phyloP scores from a whole-genome alignment of 768 basidiomycete species.

The Sutorius australiensis region DNA sequence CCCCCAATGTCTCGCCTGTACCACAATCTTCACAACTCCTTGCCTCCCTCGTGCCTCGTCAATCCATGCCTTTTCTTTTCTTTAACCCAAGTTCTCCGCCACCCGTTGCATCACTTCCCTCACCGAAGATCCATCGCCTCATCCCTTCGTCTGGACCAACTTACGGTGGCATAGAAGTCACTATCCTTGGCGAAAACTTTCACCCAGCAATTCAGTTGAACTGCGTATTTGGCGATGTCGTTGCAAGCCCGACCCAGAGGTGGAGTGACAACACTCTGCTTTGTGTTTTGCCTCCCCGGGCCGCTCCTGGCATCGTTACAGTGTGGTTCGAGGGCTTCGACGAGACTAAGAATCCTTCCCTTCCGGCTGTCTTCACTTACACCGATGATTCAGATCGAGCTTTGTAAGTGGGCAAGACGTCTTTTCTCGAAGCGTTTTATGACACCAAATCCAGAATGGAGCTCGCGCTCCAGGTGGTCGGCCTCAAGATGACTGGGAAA shows the following conservation, averaged over 20 bases:
- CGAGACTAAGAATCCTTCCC: conserved; percentile 51
- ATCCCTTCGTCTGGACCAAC: conserved; percentile 85
- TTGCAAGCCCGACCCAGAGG: conserved; percentile 78
- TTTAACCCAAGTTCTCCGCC: conserved; percentile 51
- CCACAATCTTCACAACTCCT: conserved; percentile 21
- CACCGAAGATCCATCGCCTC: conserved; percentile 78
- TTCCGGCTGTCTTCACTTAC: conserved; percentile 79
- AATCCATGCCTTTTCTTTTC: conserved; percentile 57
- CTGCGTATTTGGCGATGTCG: conserved; percentile 81
- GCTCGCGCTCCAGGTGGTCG: conserved; percentile 90
- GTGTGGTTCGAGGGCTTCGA: conserved; percentile 84
- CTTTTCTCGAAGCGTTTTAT: conserved; percentile 9
- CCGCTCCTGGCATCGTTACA: conserved; percentile 77
- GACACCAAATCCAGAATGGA: conserved; percentile 67
- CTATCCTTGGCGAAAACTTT: conserved; percentile 89
- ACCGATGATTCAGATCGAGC: conserved; percentile 86
- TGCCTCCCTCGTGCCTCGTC: conserved; percentile 29
- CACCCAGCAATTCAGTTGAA: conserved; percentile 65
- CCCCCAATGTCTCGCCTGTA: conserved; percentile 12
- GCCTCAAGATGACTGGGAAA: conserved; percentile 94
- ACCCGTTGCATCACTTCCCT: conserved; percentile 45
- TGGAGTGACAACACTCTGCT: conserved; percentile 95
- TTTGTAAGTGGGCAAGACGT: conserved; percentile 51
- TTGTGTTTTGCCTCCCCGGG: conserved; percentile 82
- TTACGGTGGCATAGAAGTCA: conserved; percentile 91